Evolutionary conservation across 1,139 yeast species (phyloP), one percentile per base, ranked within the genome.

Genomic region (Sugiyamaella xylanicola): DNA sequence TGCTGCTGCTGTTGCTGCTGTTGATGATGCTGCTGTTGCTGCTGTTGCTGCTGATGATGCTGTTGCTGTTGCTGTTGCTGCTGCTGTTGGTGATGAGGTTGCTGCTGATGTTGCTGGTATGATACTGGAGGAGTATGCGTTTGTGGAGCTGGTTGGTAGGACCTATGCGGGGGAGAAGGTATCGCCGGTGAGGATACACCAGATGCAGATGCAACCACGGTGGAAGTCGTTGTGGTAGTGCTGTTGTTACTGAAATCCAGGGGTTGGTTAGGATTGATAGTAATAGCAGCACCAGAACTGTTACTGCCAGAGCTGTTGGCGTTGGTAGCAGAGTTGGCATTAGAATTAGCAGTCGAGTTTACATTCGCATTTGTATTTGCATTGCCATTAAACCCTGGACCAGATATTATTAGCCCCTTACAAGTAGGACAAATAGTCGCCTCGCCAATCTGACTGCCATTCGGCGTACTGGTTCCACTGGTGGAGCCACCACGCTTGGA

Each of bases 401-500:
- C 41, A 32, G 56, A 20, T 21, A 57, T 15, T 32, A 55, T 53
- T 27, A 62, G 43, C 1, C 65, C 67, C 41, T 61, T 63, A 52
- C 67, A 64, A 7, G 53, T 60, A 13, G 66, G 59, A 46, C 67
- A 63, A 7, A 62, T 55, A 20, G 55, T 47, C 9, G 56, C 51
- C 40, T 51, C 56, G 29, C 56, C 56, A n/a, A 35, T 37, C 9
- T 48, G 52, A 9, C 49, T 8, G n/a, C 36, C 43, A 39, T 16
- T 27, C 1, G 55, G 51, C 3, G 56, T 36, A 40, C 52, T 42
- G 19, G 36, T 40, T 19, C 51, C 51, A 25, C 53, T 39, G 36
- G 59, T 20, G 29, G 58, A 39, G 40, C 51, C 51, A 2, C 40
- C 50, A n/a, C 58, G 56, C 68, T 84, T 85, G 21, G 85, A 85